Conservation (phyloP, 2,329 filamentous ascomycete genomes). For the Calonectria ilicicola region DNA sequence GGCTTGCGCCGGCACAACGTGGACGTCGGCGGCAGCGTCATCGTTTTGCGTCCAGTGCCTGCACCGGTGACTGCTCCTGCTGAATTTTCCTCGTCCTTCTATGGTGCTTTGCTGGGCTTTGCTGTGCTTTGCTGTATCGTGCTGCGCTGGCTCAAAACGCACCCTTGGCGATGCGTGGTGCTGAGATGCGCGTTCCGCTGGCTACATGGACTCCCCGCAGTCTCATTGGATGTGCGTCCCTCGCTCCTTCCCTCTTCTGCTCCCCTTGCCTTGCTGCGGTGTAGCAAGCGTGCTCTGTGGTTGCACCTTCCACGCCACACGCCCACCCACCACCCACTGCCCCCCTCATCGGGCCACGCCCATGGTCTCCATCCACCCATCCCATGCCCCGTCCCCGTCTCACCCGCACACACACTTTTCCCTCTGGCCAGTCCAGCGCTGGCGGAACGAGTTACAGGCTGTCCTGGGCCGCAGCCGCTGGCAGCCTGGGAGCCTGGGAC, state of each 20-base stretch:
- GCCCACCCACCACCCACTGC: neutral
- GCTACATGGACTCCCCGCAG: constrained; percentile 14
- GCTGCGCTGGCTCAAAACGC: constrained; percentile 22
- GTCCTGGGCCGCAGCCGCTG: constrained; percentile 19
- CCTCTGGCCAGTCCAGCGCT: constrained; percentile 7
- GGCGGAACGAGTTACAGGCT: constrained; percentile 35
- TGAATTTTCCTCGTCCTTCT: neutral
- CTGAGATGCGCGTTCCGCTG: constrained; percentile 22
- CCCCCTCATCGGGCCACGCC: constrained; percentile 14
- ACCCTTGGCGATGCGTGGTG: constrained; percentile 26
- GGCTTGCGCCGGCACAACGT: neutral
- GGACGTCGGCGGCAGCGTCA: neutral
- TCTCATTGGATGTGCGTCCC: neutral
- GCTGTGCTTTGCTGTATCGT: constrained; percentile 18
- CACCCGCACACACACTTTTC: constrained; percentile 23
- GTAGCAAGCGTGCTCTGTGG: constrained; percentile 10
- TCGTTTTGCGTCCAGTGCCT: constrained; percentile 9
- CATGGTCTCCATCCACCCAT: constrained; percentile 18
- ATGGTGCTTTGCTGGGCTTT: constrained; percentile 12
- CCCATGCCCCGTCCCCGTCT: constrained; percentile 30
- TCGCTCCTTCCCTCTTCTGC: constrained; percentile 4
- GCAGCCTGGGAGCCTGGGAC: constrained; percentile 14
- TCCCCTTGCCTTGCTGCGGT: constrained; percentile 11
- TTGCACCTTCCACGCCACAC: constrained; percentile 18
- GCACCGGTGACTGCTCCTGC: neutral